phyloP scores from a whole-genome alignment of 257 asterid species.

The Ocimum tenuiflorum region DNA sequence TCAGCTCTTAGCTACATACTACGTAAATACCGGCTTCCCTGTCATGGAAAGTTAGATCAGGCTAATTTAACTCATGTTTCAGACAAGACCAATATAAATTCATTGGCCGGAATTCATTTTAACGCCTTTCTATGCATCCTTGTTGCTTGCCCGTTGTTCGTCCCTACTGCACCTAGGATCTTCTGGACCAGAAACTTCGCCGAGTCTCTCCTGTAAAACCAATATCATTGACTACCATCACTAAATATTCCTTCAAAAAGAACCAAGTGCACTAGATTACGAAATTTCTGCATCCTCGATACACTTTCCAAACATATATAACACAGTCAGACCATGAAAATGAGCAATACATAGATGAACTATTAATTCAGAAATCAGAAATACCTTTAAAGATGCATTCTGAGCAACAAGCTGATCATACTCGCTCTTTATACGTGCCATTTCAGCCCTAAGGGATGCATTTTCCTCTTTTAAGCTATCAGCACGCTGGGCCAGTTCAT shows the following conservation, averaged over 20 bases:
- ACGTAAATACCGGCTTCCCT: conserved; percentile 28
- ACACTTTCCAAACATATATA: background rate
- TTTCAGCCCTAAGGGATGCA: conserved; percentile 70
- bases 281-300: background rate
- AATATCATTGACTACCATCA: background rate
- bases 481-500: conserved; percentile 85
- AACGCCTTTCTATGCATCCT: conserved; percentile 28
- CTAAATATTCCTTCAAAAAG: background rate
- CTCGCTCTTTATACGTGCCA: conserved; percentile 62
- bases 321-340: background rate
- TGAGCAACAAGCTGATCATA: conserved; percentile 68
- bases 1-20: conserved; percentile 45
- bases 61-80: conserved; percentile 38
- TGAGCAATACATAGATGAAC: background rate
- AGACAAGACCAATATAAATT: conserved; percentile 22
- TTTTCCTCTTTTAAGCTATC: conserved; percentile 73
- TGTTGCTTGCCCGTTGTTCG: conserved; percentile 30
- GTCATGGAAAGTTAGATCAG: conserved; percentile 22
- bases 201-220: conserved; percentile 64
- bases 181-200: conserved; percentile 55
- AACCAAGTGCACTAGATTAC: background rate
- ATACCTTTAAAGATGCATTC: conserved; percentile 86
- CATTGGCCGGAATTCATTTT: conserved; percentile 27
- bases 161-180: conserved; percentile 58
- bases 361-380: too few species aligned